phyloP scores from a whole-genome alignment of 1,139 yeast genomes.

The Nakaseomyces uthaithaninus region DNA sequence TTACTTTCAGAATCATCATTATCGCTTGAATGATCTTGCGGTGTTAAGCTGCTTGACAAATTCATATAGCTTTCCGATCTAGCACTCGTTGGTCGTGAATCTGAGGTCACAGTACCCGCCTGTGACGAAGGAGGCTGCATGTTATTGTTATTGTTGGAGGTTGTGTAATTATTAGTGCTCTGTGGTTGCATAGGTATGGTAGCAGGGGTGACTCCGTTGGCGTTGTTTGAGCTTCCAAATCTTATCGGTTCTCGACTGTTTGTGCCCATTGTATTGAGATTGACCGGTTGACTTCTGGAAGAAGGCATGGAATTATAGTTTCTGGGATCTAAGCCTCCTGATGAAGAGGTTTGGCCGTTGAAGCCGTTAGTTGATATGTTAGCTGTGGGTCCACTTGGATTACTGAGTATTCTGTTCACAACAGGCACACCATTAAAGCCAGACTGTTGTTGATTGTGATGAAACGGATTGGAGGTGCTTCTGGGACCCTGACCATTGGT shows the following conservation, averaged over 20 bases:
- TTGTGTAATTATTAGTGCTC: background rate
- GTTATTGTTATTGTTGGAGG: background rate
- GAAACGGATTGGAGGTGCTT: constrained; percentile 4
- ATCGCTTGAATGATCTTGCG: constrained; percentile 9
- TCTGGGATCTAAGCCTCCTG: background rate
- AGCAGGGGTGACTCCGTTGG: background rate
- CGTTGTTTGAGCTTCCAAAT: background rate
- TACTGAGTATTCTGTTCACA: constrained; percentile 5
- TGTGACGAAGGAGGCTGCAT: constrained; percentile 5
- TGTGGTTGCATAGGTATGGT: background rate
- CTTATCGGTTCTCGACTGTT: constrained; percentile 2
- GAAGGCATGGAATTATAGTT: background rate
- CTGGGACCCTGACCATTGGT: background rate
- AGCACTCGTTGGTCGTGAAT: constrained; percentile 1
- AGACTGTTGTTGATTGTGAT: background rate
- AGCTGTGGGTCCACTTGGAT: background rate
- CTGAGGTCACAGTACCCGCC: constrained; percentile 7
- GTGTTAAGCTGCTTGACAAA: constrained; percentile 4
- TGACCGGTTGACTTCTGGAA: constrained; percentile 2
- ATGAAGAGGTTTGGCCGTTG: background rate
- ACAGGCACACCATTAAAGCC: constrained; percentile 1
- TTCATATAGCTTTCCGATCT: constrained; percentile 6
- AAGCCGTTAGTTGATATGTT: background rate
- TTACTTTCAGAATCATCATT: constrained; percentile 8
- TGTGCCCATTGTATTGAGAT: background rate